Conservation (phyloP, 106 monocot genomes). For the Dioscorea alata region DNA sequence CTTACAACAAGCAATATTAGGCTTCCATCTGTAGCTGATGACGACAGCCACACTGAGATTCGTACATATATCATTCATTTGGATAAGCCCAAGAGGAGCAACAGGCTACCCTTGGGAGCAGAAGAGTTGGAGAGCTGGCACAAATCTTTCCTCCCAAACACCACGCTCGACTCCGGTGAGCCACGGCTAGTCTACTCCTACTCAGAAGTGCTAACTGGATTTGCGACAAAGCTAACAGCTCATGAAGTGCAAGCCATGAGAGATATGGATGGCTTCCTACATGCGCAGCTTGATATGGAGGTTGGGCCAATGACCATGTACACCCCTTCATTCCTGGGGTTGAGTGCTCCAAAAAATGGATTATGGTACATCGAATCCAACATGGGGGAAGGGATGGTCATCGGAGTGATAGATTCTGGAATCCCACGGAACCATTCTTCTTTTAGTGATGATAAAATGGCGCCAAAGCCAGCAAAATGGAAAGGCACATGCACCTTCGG, state of each 20-base stretch:
- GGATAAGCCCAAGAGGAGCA: background rate
- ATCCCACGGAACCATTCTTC: background rate
- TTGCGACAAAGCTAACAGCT: constrained; percentile 1
- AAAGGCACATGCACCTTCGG: background rate
- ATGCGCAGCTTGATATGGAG: background rate
- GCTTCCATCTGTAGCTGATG: background rate
- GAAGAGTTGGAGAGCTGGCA: background rate
- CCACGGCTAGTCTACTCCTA: constrained; percentile 2
- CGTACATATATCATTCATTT: constrained; percentile 3
- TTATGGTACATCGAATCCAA: background rate
- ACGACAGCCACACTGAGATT: background rate
- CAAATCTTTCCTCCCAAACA: constrained; percentile 5
- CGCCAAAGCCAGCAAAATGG: background rate
- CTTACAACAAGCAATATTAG: no score
- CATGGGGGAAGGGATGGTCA: constrained; percentile 2
- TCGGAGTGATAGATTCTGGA: constrained; percentile 4
- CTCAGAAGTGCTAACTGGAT: background rate
- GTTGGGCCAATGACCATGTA: background rate
- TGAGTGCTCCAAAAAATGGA: background rate
- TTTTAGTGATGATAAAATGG: background rate
- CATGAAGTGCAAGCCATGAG: background rate
- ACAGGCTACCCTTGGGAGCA: background rate
- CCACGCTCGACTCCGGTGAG: background rate
- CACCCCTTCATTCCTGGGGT: constrained; percentile 4
- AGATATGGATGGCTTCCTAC: background rate